Evolutionary conservation across 2,329 filamentous ascomycete genomes (phyloP), one percentile per base, ranked within the genome.

Genomic region (Fusarium sp.): DNA sequence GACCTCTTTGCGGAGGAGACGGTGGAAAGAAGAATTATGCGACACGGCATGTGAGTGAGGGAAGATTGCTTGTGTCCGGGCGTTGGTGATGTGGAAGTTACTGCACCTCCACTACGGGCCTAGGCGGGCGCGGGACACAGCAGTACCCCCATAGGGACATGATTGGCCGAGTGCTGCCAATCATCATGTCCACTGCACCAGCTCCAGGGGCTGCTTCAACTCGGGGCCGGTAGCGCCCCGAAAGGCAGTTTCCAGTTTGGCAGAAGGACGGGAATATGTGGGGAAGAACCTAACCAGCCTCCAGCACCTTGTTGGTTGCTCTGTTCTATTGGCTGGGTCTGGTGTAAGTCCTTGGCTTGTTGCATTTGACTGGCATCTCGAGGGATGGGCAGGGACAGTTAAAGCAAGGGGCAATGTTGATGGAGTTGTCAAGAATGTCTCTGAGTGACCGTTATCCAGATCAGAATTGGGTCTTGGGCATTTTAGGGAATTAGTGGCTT

Each of bases 31-130:
- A 25, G 50, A 56, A 57, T 22, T 58, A 63, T 65, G 33, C 38
- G 31, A 68, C 56, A 47, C 27, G 22, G 61, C 66, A 66, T 60
- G 67, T 65, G 69, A 71, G 64, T 68, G 38, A 63, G 57, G 59
- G 52, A 42, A 54, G 59, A 56, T 29, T 42, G 29, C 33, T 57
- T 57, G 52, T 68, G 58, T 31, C 67, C 56, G 63, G 38, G 47
- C 63, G 59, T 69, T 65, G 73, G 69, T 69, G 67, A 78, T 76
- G 74, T 78, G 76, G 65, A 65, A 77, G 68, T 35, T 62, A 22
- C 40, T 45, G 40, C 13, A 45, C 40, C 40, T 45, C 40, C 40
- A 22, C 40, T n/a, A n/a, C n/a, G n/a, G n/a, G n/a, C n/a, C n/a
- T 45, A 27, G 33, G 36, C 38, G 36, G 31, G 40, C 40, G 58